These are phyloP conservation scores for Macrocybe gigantea DNA, from an alignment of 768 basidiomycete genomes.

Conservation along the genomic window DNA sequence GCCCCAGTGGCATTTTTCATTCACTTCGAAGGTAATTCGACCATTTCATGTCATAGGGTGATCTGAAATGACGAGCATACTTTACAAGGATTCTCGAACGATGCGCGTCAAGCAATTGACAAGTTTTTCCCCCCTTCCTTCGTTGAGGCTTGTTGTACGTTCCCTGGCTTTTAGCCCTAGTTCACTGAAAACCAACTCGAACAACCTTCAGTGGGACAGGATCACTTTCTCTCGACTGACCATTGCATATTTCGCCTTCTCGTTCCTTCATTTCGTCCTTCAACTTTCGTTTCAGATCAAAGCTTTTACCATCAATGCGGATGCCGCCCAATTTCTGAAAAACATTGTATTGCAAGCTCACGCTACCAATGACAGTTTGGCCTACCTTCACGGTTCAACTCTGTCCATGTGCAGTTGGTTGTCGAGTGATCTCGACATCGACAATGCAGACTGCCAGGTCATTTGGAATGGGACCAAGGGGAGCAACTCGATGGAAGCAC, in stretches of 20 bases:
- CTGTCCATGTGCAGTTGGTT: slow-evolving; percentile 56
- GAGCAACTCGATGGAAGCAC: slow-evolving; percentile 4
- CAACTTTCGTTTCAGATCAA: slow-evolving; percentile 66
- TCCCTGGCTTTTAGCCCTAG: neutral
- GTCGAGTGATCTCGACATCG: slow-evolving; percentile 33
- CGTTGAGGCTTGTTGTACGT: slow-evolving; percentile 41
- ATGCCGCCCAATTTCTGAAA: slow-evolving; percentile 48
- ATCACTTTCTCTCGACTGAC: slow-evolving; percentile 66
- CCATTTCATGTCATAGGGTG: slow-evolving; percentile 2
- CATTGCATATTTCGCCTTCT: slow-evolving; percentile 60
- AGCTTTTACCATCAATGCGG: slow-evolving; percentile 59
- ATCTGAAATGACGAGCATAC: neutral
- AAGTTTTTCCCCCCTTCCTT: slow-evolving; percentile 23
- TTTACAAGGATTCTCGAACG: neutral
- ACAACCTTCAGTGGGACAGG: slow-evolving; percentile 51
- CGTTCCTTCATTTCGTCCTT: slow-evolving; percentile 56
- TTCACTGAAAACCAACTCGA: neutral
- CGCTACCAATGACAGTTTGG: slow-evolving; percentile 42
- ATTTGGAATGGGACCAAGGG: slow-evolving; percentile 45
- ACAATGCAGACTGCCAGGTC: slow-evolving; percentile 37
- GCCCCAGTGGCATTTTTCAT: slow-evolving; percentile 41
- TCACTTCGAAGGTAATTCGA: slow-evolving; percentile 8
- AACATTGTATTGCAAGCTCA: slow-evolving; percentile 45
- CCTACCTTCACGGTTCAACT: slow-evolving; percentile 39
- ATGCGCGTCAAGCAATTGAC: slow-evolving; percentile 25